A percentile compares a stretch with the other conserved stretches of the same genome.
These are phyloP conservation scores for Hortaea werneckii DNA, from an alignment of 2,329 filamentous ascomycete species.

Conservation along the genomic window DNA sequence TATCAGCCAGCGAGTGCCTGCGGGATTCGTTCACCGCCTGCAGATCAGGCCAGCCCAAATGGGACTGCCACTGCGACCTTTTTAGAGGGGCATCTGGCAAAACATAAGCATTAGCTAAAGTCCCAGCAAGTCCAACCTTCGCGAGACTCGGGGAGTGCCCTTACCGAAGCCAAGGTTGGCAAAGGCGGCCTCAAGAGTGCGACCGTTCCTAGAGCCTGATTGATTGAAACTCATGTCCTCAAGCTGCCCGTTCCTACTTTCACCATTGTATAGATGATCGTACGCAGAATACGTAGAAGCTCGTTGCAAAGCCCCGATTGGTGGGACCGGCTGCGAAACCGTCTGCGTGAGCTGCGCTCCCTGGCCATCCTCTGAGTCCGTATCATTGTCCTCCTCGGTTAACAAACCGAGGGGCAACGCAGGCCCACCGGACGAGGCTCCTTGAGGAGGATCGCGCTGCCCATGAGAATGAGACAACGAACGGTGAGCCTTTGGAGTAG, in stretches of 20 bases:
- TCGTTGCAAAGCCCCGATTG: slow-evolving; percentile 20
- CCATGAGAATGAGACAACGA: slow-evolving; percentile 85
- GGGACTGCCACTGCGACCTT: slow-evolving; percentile 55
- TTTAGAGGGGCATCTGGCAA: slow-evolving; percentile 16
- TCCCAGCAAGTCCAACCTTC: slow-evolving; percentile 35
- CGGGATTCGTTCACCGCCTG: slow-evolving; percentile 61
- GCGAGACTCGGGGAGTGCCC: slow-evolving; percentile 35
- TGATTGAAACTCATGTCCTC: not conserved
- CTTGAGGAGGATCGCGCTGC: slow-evolving; percentile 16
- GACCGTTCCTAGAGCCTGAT: not conserved
- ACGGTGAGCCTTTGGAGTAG: slow-evolving; percentile 83
- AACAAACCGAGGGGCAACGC: slow-evolving; percentile 20
- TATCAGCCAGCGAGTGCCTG: slow-evolving; percentile 62
- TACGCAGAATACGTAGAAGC: slow-evolving; percentile 20
- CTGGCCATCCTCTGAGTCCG: slow-evolving; percentile 18
- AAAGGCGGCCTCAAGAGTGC: slow-evolving; percentile 18
- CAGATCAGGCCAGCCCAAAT: slow-evolving; percentile 53
- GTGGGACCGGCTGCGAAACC: slow-evolving; percentile 18
- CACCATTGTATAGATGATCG: slow-evolving; percentile 6
- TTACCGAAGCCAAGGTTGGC: slow-evolving; percentile 20
- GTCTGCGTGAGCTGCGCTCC: slow-evolving; percentile 21
- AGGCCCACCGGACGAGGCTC: slow-evolving; percentile 9
- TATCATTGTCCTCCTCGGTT: slow-evolving; percentile 16
- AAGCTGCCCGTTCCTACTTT: slow-evolving; percentile 1
- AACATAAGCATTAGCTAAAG: not conserved